Evolutionary conservation across 495 filamentous ascomycete genomes (phyloP).

Genomic region (Lepraria neglecta): DNA sequence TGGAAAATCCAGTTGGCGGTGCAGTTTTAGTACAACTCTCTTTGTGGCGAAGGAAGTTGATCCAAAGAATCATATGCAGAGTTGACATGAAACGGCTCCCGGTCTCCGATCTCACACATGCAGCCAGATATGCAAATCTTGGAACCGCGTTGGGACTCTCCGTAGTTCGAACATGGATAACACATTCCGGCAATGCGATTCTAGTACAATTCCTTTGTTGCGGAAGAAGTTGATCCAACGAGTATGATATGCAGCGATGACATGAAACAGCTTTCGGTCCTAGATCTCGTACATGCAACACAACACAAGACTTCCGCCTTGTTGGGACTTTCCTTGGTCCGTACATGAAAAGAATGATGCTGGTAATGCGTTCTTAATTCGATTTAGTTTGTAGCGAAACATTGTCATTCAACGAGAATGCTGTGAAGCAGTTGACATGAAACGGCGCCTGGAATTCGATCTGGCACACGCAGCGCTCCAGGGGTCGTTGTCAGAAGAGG

Average conservation of each 20-base stretch:
- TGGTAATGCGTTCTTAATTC: too few species aligned
- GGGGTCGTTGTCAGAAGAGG: too few species aligned
- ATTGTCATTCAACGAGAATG: too few species aligned
- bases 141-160: background rate
- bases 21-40: background rate
- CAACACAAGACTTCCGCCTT: too few species aligned
- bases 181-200: background rate
- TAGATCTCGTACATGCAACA: background rate
- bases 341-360: too few species aligned
- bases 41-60: background rate
- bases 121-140: background rate
- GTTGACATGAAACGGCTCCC: background rate
- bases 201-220: background rate
- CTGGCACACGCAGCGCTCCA: too few species aligned
- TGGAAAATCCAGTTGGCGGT: background rate
- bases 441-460: too few species aligned
- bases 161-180: background rate
- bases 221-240: background rate
- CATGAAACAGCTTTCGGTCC: background rate
- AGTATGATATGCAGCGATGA: background rate
- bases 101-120: background rate
- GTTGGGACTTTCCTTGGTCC: too few species aligned
- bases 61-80: background rate
- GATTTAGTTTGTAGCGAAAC: too few species aligned
- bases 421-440: too few species aligned